phyloP scores from a whole-genome alignment of 208 protist species.

The Wallacemonas sp. region DNA sequence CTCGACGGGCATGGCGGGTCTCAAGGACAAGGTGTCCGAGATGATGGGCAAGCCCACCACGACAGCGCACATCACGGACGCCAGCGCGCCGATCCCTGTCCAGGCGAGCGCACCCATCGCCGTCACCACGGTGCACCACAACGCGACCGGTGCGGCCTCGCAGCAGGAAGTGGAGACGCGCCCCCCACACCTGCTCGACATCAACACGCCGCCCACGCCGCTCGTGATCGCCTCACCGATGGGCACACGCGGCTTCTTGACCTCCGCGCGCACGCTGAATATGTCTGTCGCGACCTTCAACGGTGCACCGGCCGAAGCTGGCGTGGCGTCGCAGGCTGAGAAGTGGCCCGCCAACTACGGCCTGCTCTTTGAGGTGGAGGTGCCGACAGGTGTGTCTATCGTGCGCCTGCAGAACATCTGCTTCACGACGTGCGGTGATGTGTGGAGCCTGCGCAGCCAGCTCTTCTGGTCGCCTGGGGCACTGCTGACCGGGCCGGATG shows the following conservation, averaged over 20 bases:
- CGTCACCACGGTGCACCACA: neutral
- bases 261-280: neutral
- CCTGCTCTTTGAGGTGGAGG: conserved; percentile 12
- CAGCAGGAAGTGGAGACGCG: neutral
- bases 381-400: conserved; percentile 1
- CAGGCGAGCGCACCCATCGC: neutral
- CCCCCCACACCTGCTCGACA: neutral
- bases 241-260: conserved; percentile 14
- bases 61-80: neutral
- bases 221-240: conserved; percentile 10
- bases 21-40: conserved; percentile 11
- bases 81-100: neutral
- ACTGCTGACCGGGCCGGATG: conserved; percentile 9
- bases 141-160: neutral
- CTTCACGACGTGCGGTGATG: conserved; percentile 12
- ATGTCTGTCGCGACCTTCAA: neutral
- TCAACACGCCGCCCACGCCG: conserved; percentile 4
- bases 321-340: neutral
- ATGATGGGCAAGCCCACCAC: neutral
- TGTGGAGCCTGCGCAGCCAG: conserved; percentile 1
- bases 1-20: neutral
- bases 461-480: conserved; percentile 6
- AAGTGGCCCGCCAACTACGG: conserved; percentile 8
- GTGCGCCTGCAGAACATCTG: conserved; percentile 9
- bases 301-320: neutral